Conservation (phyloP, 352 stramenopile genomes). For the Phytophthora macrochlamydospora region DNA sequence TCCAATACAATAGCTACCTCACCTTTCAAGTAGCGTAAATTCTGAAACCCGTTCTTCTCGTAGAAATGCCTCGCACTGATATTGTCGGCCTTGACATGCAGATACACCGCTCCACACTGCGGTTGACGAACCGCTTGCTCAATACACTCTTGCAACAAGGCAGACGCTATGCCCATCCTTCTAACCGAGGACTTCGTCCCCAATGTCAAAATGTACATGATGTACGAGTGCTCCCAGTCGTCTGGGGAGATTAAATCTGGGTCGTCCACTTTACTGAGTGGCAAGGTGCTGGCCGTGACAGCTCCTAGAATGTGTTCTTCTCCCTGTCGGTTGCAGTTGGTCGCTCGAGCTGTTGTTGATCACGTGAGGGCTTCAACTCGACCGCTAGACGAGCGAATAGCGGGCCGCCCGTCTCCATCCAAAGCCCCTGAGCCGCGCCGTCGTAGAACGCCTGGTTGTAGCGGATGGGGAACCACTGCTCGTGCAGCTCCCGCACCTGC, state of each 20-base stretch:
- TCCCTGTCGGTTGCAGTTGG: constrained; percentile 4
- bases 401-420: constrained; percentile 84
- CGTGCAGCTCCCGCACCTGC: constrained; percentile 92
- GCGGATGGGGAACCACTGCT: constrained; percentile 97
- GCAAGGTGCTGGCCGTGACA: constrained; percentile 90
- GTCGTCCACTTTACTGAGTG: constrained; percentile 72
- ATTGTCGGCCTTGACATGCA: constrained; percentile 98
- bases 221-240: constrained; percentile 69
- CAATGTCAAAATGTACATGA: constrained; percentile 98
- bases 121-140: constrained; percentile 76
- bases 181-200: constrained; percentile 87
- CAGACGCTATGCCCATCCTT: constrained; percentile 89
- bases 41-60: constrained; percentile 95
- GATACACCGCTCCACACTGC: constrained; percentile 92
- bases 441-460: constrained; percentile 98
- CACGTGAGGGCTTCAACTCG: constrained; percentile 36
- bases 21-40: constrained; percentile 93
- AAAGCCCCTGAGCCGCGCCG: constrained; percentile 80
- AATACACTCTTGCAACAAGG: constrained; percentile 91
- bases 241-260: constrained; percentile 50
- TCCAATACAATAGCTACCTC: neutral
- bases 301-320: constrained; percentile 83
- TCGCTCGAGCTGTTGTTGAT: constrained; percentile 12
- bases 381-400: constrained; percentile 92
- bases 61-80: constrained; percentile 94